Percentiles rank a stretch among this genome's conserved stretches.
These are phyloP conservation scores for Penicillium malachiteum DNA, from an alignment of 495 filamentous ascomycete species.

Conservation along the genomic window DNA sequence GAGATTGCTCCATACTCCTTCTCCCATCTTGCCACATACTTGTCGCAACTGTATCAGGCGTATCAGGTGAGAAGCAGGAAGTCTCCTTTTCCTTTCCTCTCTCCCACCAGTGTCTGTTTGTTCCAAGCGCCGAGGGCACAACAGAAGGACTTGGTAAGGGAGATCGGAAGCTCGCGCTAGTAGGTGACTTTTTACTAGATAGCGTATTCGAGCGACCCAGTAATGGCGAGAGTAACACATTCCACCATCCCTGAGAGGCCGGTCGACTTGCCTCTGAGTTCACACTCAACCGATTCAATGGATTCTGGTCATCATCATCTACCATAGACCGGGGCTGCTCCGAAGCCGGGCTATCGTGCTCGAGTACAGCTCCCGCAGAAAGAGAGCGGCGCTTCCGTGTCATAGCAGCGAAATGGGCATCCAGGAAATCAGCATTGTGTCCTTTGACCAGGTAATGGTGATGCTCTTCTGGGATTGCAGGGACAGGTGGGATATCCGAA, in stretches of 20 bases:
- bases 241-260: conserved; percentile 84
- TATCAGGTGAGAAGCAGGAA: conserved; percentile 28
- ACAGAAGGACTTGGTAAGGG: conserved; percentile 25
- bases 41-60: conserved; percentile 25
- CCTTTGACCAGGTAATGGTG: conserved; percentile 17
- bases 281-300: conserved; percentile 33
- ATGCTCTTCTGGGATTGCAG: conserved; percentile 55
- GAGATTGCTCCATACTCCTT: conserved; percentile 19
- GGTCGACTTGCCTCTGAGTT: conserved; percentile 52
- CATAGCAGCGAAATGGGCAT: conserved; percentile 29
- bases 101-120: conserved; percentile 37
- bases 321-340: conserved; percentile 15
- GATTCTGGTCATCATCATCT: conserved; percentile 16
- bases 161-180: conserved; percentile 26
- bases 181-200: conserved; percentile 33
- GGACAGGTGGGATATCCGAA: conserved; percentile 56
- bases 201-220: conserved; percentile 19
- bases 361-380: conserved; percentile 56
- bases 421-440: conserved; percentile 31
- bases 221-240: conserved; percentile 77
- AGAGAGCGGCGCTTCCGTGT: conserved; percentile 30
- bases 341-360: conserved; percentile 46
- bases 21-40: conserved; percentile 21
- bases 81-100: conserved; percentile 24
- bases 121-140: conserved; percentile 26